Percentiles rank a stretch among this genome's conserved stretches.
Conservation (phyloP, 306 rosid species). For the Medicago arabica region DNA sequence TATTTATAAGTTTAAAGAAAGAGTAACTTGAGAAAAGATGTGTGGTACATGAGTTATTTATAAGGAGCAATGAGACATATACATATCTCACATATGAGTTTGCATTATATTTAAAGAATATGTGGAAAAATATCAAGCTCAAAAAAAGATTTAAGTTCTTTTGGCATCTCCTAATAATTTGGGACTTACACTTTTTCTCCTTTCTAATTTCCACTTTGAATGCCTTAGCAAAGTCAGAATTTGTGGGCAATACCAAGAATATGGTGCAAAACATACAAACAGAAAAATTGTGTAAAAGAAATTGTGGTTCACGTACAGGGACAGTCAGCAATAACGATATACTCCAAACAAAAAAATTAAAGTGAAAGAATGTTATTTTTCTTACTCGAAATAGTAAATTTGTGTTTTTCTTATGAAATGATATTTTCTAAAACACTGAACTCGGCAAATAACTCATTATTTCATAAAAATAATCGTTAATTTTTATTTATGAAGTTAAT, state of each 20-base stretch:
- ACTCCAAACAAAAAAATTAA: too few species aligned
- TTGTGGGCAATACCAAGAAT: constrained; percentile 48
- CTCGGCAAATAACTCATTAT: too few species aligned
- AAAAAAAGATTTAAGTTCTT: background rate
- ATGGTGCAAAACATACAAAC: background rate
- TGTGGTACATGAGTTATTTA: too few species aligned
- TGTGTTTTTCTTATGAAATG: too few species aligned
- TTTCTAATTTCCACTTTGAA: constrained; percentile 35
- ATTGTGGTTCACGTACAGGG: background rate
- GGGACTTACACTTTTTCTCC: background rate
- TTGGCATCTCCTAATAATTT: background rate
- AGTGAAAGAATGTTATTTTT: too few species aligned
- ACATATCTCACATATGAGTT: constrained; percentile 19
- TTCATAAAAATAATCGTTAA: too few species aligned
- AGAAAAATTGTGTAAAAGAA: background rate
- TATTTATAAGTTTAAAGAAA: too few species aligned
- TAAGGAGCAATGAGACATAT: too few species aligned
- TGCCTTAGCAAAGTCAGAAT: constrained; percentile 36
- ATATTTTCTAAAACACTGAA: too few species aligned
- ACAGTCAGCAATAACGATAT: background rate
- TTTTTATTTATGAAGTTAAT: too few species aligned
- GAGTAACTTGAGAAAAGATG: too few species aligned
- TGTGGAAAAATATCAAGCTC: constrained; percentile 3
- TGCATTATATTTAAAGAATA: background rate
- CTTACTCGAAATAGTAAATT: too few species aligned